Conservation (phyloP, 495 filamentous ascomycete species). For the Penicillium nucicola region DNA sequence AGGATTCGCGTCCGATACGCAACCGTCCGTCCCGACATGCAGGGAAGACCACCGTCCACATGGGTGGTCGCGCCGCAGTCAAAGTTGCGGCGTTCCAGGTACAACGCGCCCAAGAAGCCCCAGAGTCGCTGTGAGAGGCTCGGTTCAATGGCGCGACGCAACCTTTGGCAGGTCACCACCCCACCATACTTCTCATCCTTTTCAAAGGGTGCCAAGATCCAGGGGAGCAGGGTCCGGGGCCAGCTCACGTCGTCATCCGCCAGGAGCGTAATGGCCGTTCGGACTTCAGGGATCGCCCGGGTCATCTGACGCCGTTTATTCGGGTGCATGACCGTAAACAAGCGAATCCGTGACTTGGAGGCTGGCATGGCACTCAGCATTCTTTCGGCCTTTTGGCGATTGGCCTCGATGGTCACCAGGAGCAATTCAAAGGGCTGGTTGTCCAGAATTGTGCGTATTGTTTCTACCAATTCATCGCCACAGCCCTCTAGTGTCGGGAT, state of each 20-base stretch:
- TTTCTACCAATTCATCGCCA: slow-evolving; percentile 56
- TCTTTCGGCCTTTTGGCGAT: slow-evolving; percentile 49
- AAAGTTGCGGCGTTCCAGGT: slow-evolving; percentile 82
- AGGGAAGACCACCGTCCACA: slow-evolving; percentile 81
- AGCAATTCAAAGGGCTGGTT: slow-evolving; percentile 57
- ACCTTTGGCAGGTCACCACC: slow-evolving; percentile 77
- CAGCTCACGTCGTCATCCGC: slow-evolving; percentile 88
- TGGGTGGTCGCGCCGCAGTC: slow-evolving; percentile 85
- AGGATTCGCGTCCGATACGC: slow-evolving; percentile 80
- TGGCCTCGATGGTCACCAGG: slow-evolving; percentile 63
- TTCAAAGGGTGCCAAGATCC: slow-evolving; percentile 84
- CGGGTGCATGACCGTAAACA: slow-evolving; percentile 55
- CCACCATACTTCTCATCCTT: slow-evolving; percentile 68
- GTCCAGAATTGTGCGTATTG: slow-evolving; percentile 55
- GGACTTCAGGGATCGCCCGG: slow-evolving; percentile 71
- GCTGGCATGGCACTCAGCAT: slow-evolving; percentile 52
- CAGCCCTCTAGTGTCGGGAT: slow-evolving; percentile 67
- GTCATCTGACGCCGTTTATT: slow-evolving; percentile 88
- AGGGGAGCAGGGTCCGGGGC: slow-evolving; percentile 71
- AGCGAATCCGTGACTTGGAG: slow-evolving; percentile 47
- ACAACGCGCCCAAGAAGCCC: slow-evolving; percentile 77
- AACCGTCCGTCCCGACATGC: slow-evolving; percentile 82
- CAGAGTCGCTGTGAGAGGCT: slow-evolving; percentile 57
- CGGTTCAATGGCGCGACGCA: slow-evolving; percentile 60
- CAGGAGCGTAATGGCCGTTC: slow-evolving; percentile 72